A percentile compares a stretch with the other conserved stretches of the same genome.
Evolutionary conservation across 306 rosid species (phyloP).

Genomic region (Lablab purpureus): DNA sequence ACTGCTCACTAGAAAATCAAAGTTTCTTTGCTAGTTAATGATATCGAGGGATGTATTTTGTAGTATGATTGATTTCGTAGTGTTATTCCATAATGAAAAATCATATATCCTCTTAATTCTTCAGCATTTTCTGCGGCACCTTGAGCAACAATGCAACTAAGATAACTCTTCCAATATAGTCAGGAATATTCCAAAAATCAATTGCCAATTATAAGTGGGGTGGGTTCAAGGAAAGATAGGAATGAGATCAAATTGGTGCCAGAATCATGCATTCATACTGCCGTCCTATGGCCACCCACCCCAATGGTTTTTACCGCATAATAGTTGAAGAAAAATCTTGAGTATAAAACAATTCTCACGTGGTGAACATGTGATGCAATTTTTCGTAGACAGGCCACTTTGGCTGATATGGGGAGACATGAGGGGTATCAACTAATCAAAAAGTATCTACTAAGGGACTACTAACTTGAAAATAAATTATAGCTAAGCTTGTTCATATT

Average conservation of each 20-base stretch:
- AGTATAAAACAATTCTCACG: not conserved
- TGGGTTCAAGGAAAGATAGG: slow-evolving; percentile 11
- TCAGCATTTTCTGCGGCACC: not conserved
- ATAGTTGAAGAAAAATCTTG: not conserved
- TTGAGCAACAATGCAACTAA: not conserved
- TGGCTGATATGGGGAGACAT: not conserved
- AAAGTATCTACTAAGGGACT: slow-evolving; percentile 30
- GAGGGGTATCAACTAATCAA: slow-evolving; percentile 30
- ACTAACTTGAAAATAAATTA: slow-evolving; percentile 13
- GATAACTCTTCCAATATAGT: not conserved
- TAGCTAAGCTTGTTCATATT: slow-evolving; percentile 15
- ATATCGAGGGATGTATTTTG: not conserved
- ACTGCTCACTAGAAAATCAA: slow-evolving; percentile 11
- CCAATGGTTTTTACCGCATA: not conserved
- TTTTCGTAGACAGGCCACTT: not conserved
- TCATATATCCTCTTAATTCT: slow-evolving; percentile 23
- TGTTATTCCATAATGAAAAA: slow-evolving; percentile 8
- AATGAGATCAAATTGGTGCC: not conserved
- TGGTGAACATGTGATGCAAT: slow-evolving; percentile 10
- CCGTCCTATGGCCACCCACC: slow-evolving; percentile 9
- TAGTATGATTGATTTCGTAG: slow-evolving; percentile 6
- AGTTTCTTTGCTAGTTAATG: slow-evolving; percentile 14
- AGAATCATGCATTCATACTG: not conserved
- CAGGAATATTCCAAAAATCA: not conserved
- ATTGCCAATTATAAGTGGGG: not conserved